Conservation (phyloP, 129 eudicot genomes). For the Flaveria robusta region DNA sequence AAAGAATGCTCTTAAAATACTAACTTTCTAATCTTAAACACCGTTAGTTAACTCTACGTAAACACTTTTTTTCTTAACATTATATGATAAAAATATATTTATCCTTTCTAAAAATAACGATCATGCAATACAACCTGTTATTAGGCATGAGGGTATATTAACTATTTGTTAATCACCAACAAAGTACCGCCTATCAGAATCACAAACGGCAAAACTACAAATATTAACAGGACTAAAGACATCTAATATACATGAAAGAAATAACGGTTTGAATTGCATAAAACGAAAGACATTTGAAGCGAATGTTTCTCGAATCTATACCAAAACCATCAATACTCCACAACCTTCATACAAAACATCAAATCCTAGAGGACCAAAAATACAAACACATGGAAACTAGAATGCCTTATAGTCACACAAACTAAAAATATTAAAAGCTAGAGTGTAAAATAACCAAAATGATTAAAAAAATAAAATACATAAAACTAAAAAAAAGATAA, state of each 20-base stretch:
- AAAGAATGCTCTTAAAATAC: too few relatives aligned
- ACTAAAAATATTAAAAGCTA: not conserved
- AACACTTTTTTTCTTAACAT: too few relatives aligned
- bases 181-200: too few relatives aligned
- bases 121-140: not conserved
- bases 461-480: not conserved
- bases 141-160: not conserved
- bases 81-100: too few relatives aligned
- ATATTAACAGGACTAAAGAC: too few relatives aligned
- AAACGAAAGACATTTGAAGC: too few relatives aligned
- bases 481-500: not conserved
- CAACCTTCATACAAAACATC: too few relatives aligned
- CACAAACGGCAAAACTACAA: too few relatives aligned
- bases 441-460: not conserved
- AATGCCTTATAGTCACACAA: not conserved
- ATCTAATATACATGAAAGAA: not conserved
- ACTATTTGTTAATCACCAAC: not conserved
- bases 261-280: too few relatives aligned
- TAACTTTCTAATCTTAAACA: not conserved
- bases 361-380: not conserved
- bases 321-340: too few relatives aligned
- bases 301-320: too few relatives aligned
- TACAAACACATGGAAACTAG: not conserved
- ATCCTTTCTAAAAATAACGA: not conserved
- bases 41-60: too few relatives aligned